Evolutionary conservation across 768 basidiomycete genomes (phyloP), one percentile per base, ranked within the genome.

Genomic region (Trametes cingulata): DNA sequence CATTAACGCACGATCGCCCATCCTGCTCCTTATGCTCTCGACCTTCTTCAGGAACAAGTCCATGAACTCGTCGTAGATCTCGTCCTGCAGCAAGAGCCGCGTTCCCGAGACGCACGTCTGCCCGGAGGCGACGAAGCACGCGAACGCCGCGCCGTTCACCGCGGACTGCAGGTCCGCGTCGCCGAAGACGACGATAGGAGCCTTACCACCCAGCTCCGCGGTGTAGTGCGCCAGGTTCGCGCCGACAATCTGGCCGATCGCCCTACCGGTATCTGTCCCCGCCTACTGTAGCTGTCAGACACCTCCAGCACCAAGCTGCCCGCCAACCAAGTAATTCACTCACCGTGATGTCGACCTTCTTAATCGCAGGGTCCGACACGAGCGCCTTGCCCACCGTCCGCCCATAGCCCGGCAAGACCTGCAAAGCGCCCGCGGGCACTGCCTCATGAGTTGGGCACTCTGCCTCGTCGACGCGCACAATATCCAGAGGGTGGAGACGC

Each of bases 51-150:
- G 66, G 70, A 93, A 86, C 17, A 68, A 69, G 7, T 71, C 66
- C 77, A 92, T 78, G 72, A 94, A 93, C 2, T 73, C 71, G 45
- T 90, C 82, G 63, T 91, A 92, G 46, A 93, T 79, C 9, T 73
- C 70, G 42, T 85, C 82, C 57, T 93, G 91, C 7, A 94, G 74
- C 5, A 93, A 77, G 19, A 94, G 76, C n/a, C 92, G 83, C 13
- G 91, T 86, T n/a, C 91, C 92, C 1, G 92, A 93, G n/a, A 94
- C 88, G 60, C 92, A 93, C 9, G 92, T 93, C 75, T 95, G 93
- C 3, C 93, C 93, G 22, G 90, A 91, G 1, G 93, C 93, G 50
- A 95, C 77, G 66, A 94, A 95, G 0, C 88, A 84, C 10, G 91
- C 87, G 68, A 95, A 94, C 0, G 90, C 87, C 6, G 83, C 84